Evolutionary conservation across 768 basidiomycete genomes (phyloP), one percentile per base, ranked within the genome.

Genomic region (Pleurotus eryngii): DNA sequence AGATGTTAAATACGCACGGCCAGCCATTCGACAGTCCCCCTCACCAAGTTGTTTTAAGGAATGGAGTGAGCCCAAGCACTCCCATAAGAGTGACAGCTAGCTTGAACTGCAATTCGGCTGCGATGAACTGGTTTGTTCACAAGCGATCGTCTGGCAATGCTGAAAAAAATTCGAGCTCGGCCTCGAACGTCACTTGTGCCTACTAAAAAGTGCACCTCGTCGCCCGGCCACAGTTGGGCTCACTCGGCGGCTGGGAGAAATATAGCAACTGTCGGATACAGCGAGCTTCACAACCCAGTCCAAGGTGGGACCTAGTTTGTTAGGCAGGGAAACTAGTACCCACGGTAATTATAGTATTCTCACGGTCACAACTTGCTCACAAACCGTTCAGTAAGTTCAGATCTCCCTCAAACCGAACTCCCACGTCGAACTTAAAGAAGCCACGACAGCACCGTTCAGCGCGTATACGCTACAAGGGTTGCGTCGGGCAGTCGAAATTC

Each of bases 11-110:
- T 0, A 14, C 7, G 24, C 15, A 11, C 2, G 47, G 42, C 22
- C n/a, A 26, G 45, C 6, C 8, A 3, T 5, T 22, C 45, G 20
- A 43, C 30, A 18, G 55, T 18, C 27, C 48, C 48, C 65, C 77
- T 60, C 61, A 87, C 89, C 76, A 87, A n/a, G 73, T 74, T 66
- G 83, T 87, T 64, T 81, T 81, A 26, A 90, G 74, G 64, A 90
- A 90, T 49, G 86, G 86, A 20, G 81, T 78, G 56, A 90, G 75
- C 22, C 87, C 89, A 57, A 81, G 67, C 55, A 90, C 87, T 67
- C 89, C 89, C 89, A 90, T 90, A 58, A 55, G 54, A 3, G 14
- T 40, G 51, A 42, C 35, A 39, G 51, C 3, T 22, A 50, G 5
- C 49, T 50, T 20, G 49, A 30, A 35, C 49, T 15, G 17, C 20